phyloP scores from a whole-genome alignment of 75 land plant species.

The Selaginella moellendorffii region DNA sequence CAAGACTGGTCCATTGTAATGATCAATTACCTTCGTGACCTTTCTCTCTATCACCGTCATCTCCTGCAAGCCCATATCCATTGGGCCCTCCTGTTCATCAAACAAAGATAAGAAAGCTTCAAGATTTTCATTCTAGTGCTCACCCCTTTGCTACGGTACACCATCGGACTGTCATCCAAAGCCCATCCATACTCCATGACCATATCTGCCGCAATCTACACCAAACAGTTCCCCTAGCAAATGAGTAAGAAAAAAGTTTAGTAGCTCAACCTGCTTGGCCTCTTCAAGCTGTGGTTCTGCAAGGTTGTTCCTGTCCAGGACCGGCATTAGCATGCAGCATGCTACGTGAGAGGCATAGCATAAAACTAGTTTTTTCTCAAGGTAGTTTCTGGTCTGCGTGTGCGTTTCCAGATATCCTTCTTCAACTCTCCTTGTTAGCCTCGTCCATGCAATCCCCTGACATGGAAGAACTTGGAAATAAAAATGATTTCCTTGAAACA shows the following conservation, averaged over 20 bases:
- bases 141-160: constrained; percentile 28
- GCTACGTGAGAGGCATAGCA: constrained; percentile 84
- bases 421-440: constrained; percentile 41
- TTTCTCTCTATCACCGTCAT: constrained; percentile 8
- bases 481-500: too few relatives aligned
- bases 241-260: too few relatives aligned
- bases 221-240: neutral
- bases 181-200: constrained; percentile 95
- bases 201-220: constrained; percentile 80
- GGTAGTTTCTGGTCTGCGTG: constrained; percentile 54
- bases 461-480: too few relatives aligned
- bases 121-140: neutral
- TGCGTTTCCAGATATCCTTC: constrained; percentile 53
- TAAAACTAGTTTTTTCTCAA: constrained; percentile 76
- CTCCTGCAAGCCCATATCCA: neutral
- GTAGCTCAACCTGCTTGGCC: constrained; percentile 82
- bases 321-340: constrained; percentile 58
- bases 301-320: constrained; percentile 63
- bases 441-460: constrained; percentile 88
- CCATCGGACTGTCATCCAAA: constrained; percentile 61
- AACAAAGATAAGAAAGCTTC: neutral
- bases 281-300: constrained; percentile 48
- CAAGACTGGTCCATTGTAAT: too few relatives aligned
- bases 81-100: constrained; percentile 2
- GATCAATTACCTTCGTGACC: constrained; percentile 37